A percentile compares a stretch with the other conserved stretches of the same genome.
Conservation (phyloP, 352 stramenopile species). For the Globisporangium sylvaticum region DNA sequence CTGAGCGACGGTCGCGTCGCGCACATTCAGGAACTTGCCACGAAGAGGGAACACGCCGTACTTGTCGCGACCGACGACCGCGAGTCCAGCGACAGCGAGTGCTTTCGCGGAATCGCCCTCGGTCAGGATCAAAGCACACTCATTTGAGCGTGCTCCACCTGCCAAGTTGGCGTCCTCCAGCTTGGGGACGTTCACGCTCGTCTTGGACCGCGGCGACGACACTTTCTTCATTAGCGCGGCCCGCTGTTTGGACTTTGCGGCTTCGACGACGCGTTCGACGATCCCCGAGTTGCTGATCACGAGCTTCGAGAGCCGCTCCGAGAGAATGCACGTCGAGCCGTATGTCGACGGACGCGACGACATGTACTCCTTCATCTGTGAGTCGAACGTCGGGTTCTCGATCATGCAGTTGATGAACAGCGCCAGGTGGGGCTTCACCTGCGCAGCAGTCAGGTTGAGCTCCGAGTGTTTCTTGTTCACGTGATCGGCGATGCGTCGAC, state of each 20-base stretch:
- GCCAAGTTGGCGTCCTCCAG: constrained; percentile 98
- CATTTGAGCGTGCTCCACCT: constrained; percentile 85
- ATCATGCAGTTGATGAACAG: constrained; percentile 99
- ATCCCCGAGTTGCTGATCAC: constrained; percentile 94
- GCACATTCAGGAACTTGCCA: constrained; percentile 93
- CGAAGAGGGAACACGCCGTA: constrained; percentile 99
- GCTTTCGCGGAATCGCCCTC: constrained; percentile 99
- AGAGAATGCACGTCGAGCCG: constrained; percentile 89
- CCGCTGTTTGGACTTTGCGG: constrained; percentile 92
- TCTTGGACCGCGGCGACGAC: constrained; percentile 40
- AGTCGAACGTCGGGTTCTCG: constrained; percentile 99
- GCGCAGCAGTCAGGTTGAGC: constrained; percentile 86
- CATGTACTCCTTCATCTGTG: constrained; percentile 99
- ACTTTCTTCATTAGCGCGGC: constrained; percentile 93
- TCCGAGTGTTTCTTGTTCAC: constrained; percentile 96
- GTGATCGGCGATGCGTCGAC: constrained; percentile 88
- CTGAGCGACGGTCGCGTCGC: constrained; percentile 74
- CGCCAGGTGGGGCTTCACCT: constrained; percentile 97
- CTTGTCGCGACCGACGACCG: constrained; percentile 96
- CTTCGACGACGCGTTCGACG: constrained; percentile 91
- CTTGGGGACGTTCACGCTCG: constrained; percentile 94
- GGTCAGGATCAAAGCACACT: constrained; percentile 98
- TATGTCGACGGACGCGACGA: constrained; percentile 89
- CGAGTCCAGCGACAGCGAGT: constrained; percentile 97
- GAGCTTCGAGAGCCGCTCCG: constrained; percentile 93